A percentile compares a stretch with the other conserved stretches of the same genome.
Conservation (phyloP, 2,329 filamentous ascomycete genomes). For the Hymenoscyphus infarciens region DNA sequence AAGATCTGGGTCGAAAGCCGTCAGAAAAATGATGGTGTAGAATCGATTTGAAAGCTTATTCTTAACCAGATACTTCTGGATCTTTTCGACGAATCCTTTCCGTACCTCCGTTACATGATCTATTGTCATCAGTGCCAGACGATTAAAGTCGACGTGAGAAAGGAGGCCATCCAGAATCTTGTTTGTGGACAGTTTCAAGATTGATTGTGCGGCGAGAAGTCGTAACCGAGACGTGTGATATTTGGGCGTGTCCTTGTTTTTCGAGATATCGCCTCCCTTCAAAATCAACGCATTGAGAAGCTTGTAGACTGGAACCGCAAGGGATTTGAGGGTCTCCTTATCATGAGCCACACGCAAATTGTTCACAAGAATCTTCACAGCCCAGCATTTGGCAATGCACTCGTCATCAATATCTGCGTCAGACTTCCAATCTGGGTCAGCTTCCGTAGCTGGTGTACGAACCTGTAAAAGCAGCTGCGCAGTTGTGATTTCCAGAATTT, state of each 20-base stretch:
- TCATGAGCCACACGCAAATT: conserved; percentile 61
- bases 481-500: conserved; percentile 74
- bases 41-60: conserved; percentile 70
- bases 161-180: conserved; percentile 75
- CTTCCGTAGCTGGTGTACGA: conserved; percentile 56
- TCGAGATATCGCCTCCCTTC: conserved; percentile 75
- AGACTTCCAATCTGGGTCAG: conserved; percentile 63
- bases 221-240: conserved; percentile 79
- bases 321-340: conserved; percentile 50
- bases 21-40: conserved; percentile 84
- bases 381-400: conserved; percentile 76
- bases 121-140: conserved; percentile 75
- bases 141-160: conserved; percentile 71
- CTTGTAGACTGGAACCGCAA: conserved; percentile 68
- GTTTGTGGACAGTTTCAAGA: conserved; percentile 78
- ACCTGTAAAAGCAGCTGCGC: conserved; percentile 70
- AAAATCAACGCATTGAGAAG: conserved; percentile 74
- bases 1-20: conserved; percentile 82
- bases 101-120: conserved; percentile 73
- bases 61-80: conserved; percentile 86
- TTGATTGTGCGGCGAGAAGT: conserved; percentile 73
- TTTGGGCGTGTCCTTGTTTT: conserved; percentile 69
- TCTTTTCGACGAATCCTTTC: conserved; percentile 71
- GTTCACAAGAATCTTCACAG: conserved; percentile 83
- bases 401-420: conserved; percentile 72